Evolutionary conservation across 2,329 filamentous ascomycete genomes (phyloP), one percentile per base, ranked within the genome.

Genomic region (Beauveria pseudobassiana): DNA sequence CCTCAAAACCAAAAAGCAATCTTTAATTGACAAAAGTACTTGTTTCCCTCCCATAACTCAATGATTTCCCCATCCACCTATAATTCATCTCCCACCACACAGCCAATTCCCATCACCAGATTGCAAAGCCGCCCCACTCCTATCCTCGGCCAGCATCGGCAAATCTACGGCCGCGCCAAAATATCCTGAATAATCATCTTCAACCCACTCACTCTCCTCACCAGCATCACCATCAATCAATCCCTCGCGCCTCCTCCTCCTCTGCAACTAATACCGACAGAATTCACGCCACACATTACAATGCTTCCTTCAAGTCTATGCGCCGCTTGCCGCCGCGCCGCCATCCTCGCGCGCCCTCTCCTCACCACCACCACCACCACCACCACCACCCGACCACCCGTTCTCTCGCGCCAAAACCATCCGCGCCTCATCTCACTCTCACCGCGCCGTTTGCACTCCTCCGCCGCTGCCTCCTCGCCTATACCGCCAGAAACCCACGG

Each of bases 401-500:
- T 12, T 7, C 12, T n/a, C 26, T 8, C 53, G 5, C 52, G 49
- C 22, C 43, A 22, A 38, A 38, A 46, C 43, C 42, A 43, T 12
- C 45, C 10, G 22, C 49, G n/a, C 18, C 28, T 52, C 18, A 6
- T 30, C 46, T 26, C 18, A 26, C 20, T 26, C 53, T 16, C 53
- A 14, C 4, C 24, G 24, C 49, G 6, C 6, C 50, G 20, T 10
- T 1, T 9, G 14, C 40, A 45, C 56, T 50, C 56, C 12, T 38
- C 56, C n/a, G 45, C 45, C 20, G 45, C 45, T 4, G 1, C 34
- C 34, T 38, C 34, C 34, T 38, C 34, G 0, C 12, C 34, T 38
- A 38, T 38, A 38, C 34, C 34, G 5, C 34, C 9, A 2, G 59
- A 55, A 22, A 12, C 34, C 1, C 52, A 51, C 20, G 67, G 71